Percentiles rank a stretch among this genome's conserved stretches.
Conservation (phyloP, 2,329 filamentous ascomycete genomes). For the Parastagonospora avenae region DNA sequence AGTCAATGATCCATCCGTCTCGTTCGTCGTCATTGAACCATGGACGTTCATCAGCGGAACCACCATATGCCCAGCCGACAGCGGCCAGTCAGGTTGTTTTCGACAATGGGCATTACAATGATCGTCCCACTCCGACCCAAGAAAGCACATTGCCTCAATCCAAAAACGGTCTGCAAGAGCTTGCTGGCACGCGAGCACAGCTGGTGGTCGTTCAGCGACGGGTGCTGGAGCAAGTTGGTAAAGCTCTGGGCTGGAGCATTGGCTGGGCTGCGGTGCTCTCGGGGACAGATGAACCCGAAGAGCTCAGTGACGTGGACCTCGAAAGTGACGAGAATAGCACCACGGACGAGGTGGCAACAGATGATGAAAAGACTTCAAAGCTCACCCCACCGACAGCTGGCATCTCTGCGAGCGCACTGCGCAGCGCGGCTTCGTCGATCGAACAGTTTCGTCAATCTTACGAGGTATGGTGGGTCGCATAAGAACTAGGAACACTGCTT, state of each 20-base stretch:
- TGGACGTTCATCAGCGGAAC: conserved; percentile 37
- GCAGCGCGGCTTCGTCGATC: conserved; percentile 42
- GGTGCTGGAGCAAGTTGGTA: conserved; percentile 75
- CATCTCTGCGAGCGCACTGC: conserved; percentile 36
- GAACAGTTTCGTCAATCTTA: conserved; percentile 49
- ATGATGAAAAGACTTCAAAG: conserved; percentile 5
- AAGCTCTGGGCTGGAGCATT: conserved; percentile 73
- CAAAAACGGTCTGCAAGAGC: conserved; percentile 72
- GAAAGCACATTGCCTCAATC: conserved; percentile 25
- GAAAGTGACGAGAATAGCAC: conserved; percentile 26
- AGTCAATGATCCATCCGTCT: conserved; percentile 72
- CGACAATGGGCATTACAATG: conserved; percentile 46
- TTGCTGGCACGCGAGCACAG: conserved; percentile 82
- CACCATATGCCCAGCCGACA: conserved; percentile 38
- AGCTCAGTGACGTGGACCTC: conserved; percentile 47
- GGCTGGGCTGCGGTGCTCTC: conserved; percentile 66
- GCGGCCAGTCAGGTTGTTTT: conserved; percentile 42
- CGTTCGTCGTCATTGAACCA: conserved; percentile 65
- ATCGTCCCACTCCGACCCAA: conserved; percentile 30
- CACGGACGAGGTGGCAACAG: conserved; percentile 11
- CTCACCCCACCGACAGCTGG: conserved; percentile 27
- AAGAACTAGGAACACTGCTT: conserved; percentile 2
- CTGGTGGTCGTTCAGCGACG: conserved; percentile 80
- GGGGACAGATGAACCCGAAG: conserved; percentile 26
- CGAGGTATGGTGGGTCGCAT: conserved; percentile 34